phyloP scores from a whole-genome alignment of 345 rosid species.

The Microcos paniculata region DNA sequence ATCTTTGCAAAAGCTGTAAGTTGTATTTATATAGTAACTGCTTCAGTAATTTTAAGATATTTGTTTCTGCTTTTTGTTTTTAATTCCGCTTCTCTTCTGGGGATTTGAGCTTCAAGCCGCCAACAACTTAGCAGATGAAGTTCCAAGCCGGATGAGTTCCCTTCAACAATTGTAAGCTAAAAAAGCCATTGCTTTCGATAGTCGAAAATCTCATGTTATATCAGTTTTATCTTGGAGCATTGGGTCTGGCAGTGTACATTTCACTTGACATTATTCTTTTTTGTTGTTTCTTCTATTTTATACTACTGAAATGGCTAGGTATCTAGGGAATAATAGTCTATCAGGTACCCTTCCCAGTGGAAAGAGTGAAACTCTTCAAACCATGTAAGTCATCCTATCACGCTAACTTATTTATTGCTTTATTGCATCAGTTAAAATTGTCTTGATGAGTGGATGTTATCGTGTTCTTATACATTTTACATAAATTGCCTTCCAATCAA shows the following conservation, averaged over 20 bases:
- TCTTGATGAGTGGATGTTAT: too few species aligned
- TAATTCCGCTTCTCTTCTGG: conserved; percentile 4
- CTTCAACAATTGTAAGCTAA: conserved; percentile 25
- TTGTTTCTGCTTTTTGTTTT: neutral
- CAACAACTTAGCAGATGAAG: conserved; percentile 32
- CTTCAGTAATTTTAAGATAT: neutral
- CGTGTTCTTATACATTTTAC: too few species aligned
- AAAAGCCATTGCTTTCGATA: too few species aligned
- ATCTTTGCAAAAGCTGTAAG: conserved; percentile 26
- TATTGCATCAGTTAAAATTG: too few species aligned
- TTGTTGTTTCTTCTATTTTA: neutral
- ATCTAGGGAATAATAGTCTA: conserved; percentile 39
- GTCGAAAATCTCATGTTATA: neutral
- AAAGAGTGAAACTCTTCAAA: conserved; percentile 25
- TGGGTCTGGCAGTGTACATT: neutral
- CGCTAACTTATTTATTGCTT: neutral
- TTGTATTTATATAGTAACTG: neutral
- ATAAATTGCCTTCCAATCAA: too few species aligned
- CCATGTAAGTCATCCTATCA: conserved; percentile 24
- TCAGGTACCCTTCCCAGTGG: conserved; percentile 27
- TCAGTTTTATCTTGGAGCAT: neutral
- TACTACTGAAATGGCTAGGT: conserved; percentile 20
- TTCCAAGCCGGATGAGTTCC: conserved; percentile 23
- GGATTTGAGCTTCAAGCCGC: conserved; percentile 40
- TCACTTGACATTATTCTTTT: too few species aligned